Evolutionary conservation across 352 stramenopile genomes (phyloP), one percentile per base, ranked within the genome.

Genomic region (Pythium plurisporium): DNA sequence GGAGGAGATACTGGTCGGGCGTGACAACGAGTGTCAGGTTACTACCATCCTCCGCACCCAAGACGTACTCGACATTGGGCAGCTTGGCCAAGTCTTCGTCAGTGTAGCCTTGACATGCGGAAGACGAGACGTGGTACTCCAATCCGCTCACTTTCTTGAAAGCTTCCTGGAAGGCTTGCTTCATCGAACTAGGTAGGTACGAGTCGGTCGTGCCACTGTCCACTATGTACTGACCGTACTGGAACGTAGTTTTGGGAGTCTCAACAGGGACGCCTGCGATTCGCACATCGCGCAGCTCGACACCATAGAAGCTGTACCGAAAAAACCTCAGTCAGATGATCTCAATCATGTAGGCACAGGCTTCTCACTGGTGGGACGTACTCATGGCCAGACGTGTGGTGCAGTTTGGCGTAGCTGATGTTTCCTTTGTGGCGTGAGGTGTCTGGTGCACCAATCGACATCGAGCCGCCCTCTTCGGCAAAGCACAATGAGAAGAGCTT

Each of bases 201-300:
- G 85, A 92, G 58, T 91, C 82, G 2, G 85, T 93, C 11, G 85
- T 93, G 42, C 85, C 85, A 55, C 85, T 95, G 59, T 95, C 85
- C 12, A 95, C 76, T 45, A 95, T 90, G 46, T 82, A 91, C 45
- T 86, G 74, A 0, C 81, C 81, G 30, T 66, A 69, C 5, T 57
- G 64, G 29, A 73, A 76, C 25, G 59, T 76, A n/a, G 62, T 61
- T 6, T 63, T 38, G 0, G 74, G 58, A 1, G 76, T 69, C 8
- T 87, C 69, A 31, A 94, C 88, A 30, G 78, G 81, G 19, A 67
- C 64, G 54, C 75, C 73, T 19, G 62, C 70, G 25, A 94, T 78
- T 22, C 74, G 76, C 49, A 94, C 79, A 41, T 91, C 82, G 10
- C 70, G 70, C 36, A 94, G 52, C 17, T 79, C 60, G 0, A 94